Percentiles rank a stretch among this genome's conserved stretches.
These are phyloP conservation scores for Phragmites australis DNA, from an alignment of 176 grass and related monocot genomes.

Conservation along the genomic window DNA sequence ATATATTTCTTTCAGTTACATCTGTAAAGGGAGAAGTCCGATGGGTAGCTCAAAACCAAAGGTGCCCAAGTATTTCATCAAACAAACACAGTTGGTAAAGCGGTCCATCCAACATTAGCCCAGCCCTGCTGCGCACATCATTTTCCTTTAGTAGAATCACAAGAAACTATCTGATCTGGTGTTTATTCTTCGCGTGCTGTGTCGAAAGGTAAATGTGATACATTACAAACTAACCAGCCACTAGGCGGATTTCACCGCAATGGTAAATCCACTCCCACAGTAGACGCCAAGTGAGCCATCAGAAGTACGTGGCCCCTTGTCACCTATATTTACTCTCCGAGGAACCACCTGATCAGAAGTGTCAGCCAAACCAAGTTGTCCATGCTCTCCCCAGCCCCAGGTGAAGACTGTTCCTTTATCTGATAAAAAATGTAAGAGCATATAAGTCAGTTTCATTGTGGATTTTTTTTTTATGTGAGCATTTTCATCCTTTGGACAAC, in stretches of 20 bases:
- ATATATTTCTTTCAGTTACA: neutral
- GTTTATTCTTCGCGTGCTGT: neutral
- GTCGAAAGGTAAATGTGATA: neutral
- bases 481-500: neutral
- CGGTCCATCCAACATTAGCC: neutral
- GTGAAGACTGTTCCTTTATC: conserved; percentile 69
- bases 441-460: neutral
- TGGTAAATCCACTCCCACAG: conserved; percentile 89
- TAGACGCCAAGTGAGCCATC: conserved; percentile 41
- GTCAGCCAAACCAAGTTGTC: conserved; percentile 80
- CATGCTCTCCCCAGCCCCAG: conserved; percentile 98
- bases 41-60: conserved; percentile 13
- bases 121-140: neutral
- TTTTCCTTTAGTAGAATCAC: neutral
- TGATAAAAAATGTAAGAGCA: conserved; percentile 27
- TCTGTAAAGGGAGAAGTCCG: neutral
- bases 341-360: conserved; percentile 58
- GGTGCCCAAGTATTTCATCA: neutral
- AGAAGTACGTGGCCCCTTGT: conserved; percentile 7
- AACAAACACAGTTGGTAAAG: conserved; percentile 5
- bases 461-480: neutral
- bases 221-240: neutral
- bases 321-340: conserved; percentile 51
- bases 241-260: conserved; percentile 37
- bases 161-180: neutral